phyloP scores from a whole-genome alignment of 192 early-diverging fungal genomes.

The Phycomyces nitens region DNA sequence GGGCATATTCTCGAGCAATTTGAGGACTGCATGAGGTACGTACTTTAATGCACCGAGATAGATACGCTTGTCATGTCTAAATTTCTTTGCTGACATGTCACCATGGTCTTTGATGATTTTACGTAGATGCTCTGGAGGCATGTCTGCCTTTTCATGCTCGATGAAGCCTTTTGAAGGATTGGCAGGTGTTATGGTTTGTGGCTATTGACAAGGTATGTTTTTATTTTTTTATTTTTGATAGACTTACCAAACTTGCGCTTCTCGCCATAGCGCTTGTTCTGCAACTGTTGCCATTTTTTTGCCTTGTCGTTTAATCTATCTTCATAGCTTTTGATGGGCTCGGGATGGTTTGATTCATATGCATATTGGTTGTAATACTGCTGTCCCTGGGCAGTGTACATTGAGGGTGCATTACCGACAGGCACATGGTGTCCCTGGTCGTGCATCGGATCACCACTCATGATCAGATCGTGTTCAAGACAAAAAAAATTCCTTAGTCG shows the following conservation, averaged over 20 bases:
- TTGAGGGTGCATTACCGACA: slow-evolving; percentile 5
- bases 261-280: slow-evolving; percentile 86
- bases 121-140: slow-evolving; percentile 97
- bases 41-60: slow-evolving; percentile 98
- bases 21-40: slow-evolving; percentile 96
- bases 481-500: too few species aligned
- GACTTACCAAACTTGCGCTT: slow-evolving; percentile 84
- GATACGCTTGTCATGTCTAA: slow-evolving; percentile 94
- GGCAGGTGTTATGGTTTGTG: not conserved
- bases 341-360: slow-evolving; percentile 15
- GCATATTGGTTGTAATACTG: slow-evolving; percentile 18
- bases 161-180: slow-evolving; percentile 57
- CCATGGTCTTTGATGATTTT: slow-evolving; percentile 99
- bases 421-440: slow-evolving; percentile 2
- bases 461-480: too few species aligned
- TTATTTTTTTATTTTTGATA: not conserved
- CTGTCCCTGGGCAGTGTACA: slow-evolving; percentile 5
- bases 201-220: too few species aligned
- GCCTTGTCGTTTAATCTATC: slow-evolving; percentile 80
- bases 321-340: slow-evolving; percentile 28
- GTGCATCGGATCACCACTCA: not conserved
- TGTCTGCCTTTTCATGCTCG: slow-evolving; percentile 91
- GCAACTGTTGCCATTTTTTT: slow-evolving; percentile 88
- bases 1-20: slow-evolving; percentile 99
- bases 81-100: slow-evolving; percentile 98